phyloP scores from a whole-genome alignment of 2,329 filamentous ascomycete species.

The Zasmidium cellare region DNA sequence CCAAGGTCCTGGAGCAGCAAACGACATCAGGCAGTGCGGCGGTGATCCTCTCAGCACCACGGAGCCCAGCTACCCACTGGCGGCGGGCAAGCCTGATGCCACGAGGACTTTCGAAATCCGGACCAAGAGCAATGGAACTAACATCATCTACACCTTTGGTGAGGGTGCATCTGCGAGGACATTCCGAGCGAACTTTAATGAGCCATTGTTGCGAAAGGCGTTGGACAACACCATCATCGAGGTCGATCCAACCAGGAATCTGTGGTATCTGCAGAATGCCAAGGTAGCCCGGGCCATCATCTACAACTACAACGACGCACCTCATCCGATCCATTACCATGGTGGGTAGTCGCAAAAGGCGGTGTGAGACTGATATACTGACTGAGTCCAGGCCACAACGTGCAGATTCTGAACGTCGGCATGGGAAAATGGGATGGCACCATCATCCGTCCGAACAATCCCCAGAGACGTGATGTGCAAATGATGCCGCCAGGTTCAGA shows the following conservation, averaged over 20 bases:
- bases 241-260: neutral
- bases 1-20: constrained; percentile 29
- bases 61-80: constrained; percentile 54
- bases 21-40: constrained; percentile 42
- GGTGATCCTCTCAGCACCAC: constrained; percentile 58
- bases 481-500: constrained; percentile 24
- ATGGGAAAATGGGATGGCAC: constrained; percentile 43
- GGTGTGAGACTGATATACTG: neutral
- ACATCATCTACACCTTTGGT: constrained; percentile 55
- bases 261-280: constrained; percentile 5
- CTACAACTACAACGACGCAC: constrained; percentile 31
- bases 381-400: constrained; percentile 46
- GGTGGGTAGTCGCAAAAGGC: neutral
- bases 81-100: constrained; percentile 32
- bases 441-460: constrained; percentile 38
- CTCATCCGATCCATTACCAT: constrained; percentile 44
- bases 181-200: constrained; percentile 50
- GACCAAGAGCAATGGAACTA: constrained; percentile 43
- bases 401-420: constrained; percentile 44
- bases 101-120: constrained; percentile 48
- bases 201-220: constrained; percentile 37
- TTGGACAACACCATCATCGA: constrained; percentile 16
- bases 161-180: constrained; percentile 33
- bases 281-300: constrained; percentile 38
- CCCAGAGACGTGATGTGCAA: constrained; percentile 39